These are phyloP conservation scores for Colletotrichum lini DNA, from an alignment of 2,329 filamentous ascomycete species.

Conservation along the genomic window DNA sequence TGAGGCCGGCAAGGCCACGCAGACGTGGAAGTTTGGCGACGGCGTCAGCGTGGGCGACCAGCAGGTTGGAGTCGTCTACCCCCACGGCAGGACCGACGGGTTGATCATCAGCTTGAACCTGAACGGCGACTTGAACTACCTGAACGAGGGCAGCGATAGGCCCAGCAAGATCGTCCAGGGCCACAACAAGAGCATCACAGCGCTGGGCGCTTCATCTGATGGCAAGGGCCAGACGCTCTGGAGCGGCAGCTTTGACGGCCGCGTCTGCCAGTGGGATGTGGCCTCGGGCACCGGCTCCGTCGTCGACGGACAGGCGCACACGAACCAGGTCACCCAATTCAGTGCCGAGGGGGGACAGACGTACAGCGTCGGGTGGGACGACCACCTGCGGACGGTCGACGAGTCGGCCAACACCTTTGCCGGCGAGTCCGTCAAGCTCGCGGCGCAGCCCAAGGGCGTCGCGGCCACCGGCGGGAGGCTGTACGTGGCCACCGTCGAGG, in stretches of 20 bases:
- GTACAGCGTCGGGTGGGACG: slow-evolving; percentile 96
- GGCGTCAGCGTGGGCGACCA: slow-evolving; percentile 82
- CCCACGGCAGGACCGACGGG: slow-evolving; percentile 84
- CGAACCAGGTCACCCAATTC: slow-evolving; percentile 88
- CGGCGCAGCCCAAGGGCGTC: slow-evolving; percentile 85
- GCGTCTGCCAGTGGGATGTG: slow-evolving; percentile 87
- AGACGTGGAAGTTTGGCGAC: slow-evolving; percentile 88
- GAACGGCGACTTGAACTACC: slow-evolving; percentile 90
- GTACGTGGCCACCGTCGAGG: slow-evolving; percentile 70
- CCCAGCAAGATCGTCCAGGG: slow-evolving; percentile 84
- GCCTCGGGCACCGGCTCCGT: slow-evolving; percentile 76
- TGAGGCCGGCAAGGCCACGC: slow-evolving; percentile 81
- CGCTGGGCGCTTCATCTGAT: slow-evolving; percentile 72
- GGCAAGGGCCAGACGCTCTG: slow-evolving; percentile 77
- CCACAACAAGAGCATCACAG: slow-evolving; percentile 92
- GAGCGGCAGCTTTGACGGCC: slow-evolving; percentile 94
- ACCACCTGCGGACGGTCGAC: slow-evolving; percentile 86
- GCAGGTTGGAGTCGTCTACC: slow-evolving; percentile 95
- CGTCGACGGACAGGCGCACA: slow-evolving; percentile 86
- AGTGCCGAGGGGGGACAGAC: slow-evolving; percentile 73
- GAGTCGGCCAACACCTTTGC: slow-evolving; percentile 81
- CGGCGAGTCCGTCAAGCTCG: slow-evolving; percentile 76
- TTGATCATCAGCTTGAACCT: slow-evolving; percentile 92
- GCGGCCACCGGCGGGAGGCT: slow-evolving; percentile 66
- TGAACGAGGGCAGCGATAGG: slow-evolving; percentile 78